Conservation (phyloP, 345 rosid species). For the Dipteronia sinensis region DNA sequence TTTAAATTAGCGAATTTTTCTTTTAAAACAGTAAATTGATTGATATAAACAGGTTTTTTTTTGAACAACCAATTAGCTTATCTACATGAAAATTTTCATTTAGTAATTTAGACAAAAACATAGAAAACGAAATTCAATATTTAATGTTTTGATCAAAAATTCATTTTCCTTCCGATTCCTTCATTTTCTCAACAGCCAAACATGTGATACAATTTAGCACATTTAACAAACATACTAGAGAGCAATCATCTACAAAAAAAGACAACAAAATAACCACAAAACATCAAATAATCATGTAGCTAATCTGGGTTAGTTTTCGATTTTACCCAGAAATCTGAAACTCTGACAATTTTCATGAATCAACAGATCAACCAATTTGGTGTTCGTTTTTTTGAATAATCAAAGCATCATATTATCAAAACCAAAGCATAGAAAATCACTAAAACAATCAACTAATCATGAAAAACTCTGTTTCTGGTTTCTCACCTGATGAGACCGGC, state of each 20-base stretch:
- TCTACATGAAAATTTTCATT: not conserved
- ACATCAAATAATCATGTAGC: not conserved
- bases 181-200: conserved; percentile 2
- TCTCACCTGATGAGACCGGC: too few species aligned
- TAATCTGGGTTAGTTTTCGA: not conserved
- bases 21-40: not conserved
- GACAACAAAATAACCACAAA: not conserved
- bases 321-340: not conserved
- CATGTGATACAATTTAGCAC: not conserved
- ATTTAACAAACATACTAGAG: not conserved
- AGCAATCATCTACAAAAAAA: not conserved
- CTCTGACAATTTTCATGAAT: not conserved
- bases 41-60: not conserved
- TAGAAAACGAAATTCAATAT: not conserved
- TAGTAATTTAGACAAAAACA: not conserved
- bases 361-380: not conserved
- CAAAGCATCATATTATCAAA: not conserved
- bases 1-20: too few species aligned
- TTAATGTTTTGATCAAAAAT: not conserved
- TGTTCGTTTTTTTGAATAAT: not conserved
- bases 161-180: not conserved
- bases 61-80: not conserved
- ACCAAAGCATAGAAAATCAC: not conserved
- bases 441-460: not conserved
- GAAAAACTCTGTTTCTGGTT: not conserved